These are phyloP conservation scores for Kluyveromyces nonfermentans DNA, from an alignment of 805 yeast species.

Conservation along the genomic window DNA sequence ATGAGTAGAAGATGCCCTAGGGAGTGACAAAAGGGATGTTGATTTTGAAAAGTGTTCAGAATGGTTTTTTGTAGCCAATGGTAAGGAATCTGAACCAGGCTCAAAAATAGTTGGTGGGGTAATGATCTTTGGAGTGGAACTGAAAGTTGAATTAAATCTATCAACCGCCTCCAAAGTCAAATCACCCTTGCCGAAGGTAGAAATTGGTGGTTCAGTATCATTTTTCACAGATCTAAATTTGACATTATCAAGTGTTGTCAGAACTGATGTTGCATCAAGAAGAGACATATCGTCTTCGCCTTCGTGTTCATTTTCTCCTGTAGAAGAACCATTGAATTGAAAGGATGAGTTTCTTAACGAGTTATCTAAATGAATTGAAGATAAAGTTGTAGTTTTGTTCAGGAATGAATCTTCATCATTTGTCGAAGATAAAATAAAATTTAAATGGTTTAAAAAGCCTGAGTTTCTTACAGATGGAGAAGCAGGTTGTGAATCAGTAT, in stretches of 20 bases:
- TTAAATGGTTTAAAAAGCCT: slow-evolving; percentile 30
- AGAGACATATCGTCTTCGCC: slow-evolving; percentile 8
- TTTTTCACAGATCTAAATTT: slow-evolving; percentile 31
- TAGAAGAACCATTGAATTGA: not conserved
- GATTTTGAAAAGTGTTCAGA: not conserved
- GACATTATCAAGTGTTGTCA: slow-evolving; percentile 14
- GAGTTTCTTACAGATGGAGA: slow-evolving; percentile 3
- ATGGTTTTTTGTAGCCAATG: not conserved
- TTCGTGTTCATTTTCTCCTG: not conserved
- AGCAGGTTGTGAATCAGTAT: not conserved
- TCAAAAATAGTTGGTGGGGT: not conserved
- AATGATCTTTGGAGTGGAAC: not conserved
- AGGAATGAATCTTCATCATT: slow-evolving; percentile 1
- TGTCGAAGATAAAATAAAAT: slow-evolving; percentile 24
- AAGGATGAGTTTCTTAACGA: not conserved
- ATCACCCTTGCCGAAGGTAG: slow-evolving; percentile 48
- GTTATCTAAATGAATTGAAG: not conserved
- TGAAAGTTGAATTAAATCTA: not conserved
- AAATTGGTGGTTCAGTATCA: slow-evolving; percentile 38
- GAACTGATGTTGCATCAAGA: slow-evolving; percentile 26
- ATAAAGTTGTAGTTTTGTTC: not conserved
- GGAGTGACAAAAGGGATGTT: not conserved
- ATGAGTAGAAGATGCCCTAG: not conserved
- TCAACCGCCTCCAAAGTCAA: slow-evolving; percentile 33
- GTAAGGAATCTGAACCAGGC: not conserved